Percentiles rank a stretch among this genome's conserved stretches.
These are phyloP conservation scores for Trichoderma afroharzianum DNA, from an alignment of 2,329 filamentous ascomycete species.

Conservation along the genomic window DNA sequence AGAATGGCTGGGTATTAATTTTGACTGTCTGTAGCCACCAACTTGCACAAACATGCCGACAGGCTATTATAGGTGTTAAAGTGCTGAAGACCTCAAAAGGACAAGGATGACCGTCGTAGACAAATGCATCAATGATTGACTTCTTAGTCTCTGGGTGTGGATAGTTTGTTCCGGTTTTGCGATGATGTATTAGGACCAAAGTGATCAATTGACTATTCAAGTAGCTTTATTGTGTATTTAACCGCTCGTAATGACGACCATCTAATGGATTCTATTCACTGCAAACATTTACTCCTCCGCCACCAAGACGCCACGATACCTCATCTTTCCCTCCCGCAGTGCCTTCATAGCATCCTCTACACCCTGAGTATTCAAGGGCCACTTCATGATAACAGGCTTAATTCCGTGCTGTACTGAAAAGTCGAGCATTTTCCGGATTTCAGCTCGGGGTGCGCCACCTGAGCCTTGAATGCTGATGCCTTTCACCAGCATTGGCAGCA, in stretches of 20 bases:
- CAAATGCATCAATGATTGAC: not conserved
- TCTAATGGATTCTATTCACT: not conserved
- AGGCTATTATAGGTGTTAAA: not conserved
- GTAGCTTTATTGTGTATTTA: not conserved
- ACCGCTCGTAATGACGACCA: not conserved
- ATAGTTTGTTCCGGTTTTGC: not conserved
- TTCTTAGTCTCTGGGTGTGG: not conserved
- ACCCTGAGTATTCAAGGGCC: not conserved
- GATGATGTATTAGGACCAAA: not conserved
- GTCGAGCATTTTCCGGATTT: constrained; percentile 4
- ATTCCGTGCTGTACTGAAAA: not conserved
- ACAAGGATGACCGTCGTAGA: not conserved
- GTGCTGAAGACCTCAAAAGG: not conserved
- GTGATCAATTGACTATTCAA: not conserved
- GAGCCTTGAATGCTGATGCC: constrained; percentile 9
- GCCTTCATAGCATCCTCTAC: not conserved
- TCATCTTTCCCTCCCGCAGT: constrained; percentile 3
- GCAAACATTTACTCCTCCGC: not conserved
- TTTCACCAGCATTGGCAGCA: not conserved
- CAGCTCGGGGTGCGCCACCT: not conserved
- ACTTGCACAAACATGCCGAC: not conserved
- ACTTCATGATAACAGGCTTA: constrained; percentile 2
- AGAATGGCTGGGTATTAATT: not conserved
- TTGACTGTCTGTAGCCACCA: not conserved
- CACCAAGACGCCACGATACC: constrained; percentile 9